Percentiles rank a stretch among this genome's conserved stretches.
These are phyloP conservation scores for Colletotrichum sublineola DNA, from an alignment of 2,329 filamentous ascomycete genomes.

Conservation along the genomic window DNA sequence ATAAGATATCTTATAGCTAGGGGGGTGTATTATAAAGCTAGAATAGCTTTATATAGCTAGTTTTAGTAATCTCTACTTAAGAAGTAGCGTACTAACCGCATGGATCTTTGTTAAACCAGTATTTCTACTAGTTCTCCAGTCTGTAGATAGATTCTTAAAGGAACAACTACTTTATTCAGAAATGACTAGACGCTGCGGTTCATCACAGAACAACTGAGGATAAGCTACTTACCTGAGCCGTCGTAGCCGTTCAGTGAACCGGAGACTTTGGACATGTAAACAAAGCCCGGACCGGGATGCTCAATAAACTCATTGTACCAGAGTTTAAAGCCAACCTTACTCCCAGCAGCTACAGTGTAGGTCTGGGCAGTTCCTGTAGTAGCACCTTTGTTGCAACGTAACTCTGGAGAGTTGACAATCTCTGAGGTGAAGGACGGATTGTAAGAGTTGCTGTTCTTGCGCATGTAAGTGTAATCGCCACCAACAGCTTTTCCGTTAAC, in stretches of 20 bases:
- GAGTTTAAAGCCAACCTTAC: conserved; percentile 29
- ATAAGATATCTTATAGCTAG: too few species aligned
- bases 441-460: conserved; percentile 31
- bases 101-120: too few species aligned
- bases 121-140: too few species aligned
- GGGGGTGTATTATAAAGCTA: too few species aligned
- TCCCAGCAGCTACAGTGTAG: conserved; percentile 20
- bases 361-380: conserved; percentile 14
- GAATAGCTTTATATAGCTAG: too few species aligned
- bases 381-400: conserved; percentile 26
- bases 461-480: conserved; percentile 38
- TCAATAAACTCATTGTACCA: conserved; percentile 6
- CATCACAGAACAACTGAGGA: too few species aligned
- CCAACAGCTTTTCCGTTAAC: conserved; percentile 42
- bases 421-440: conserved; percentile 16
- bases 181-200: too few species aligned
- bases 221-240: conserved; percentile 9
- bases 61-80: too few species aligned
- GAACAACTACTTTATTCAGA: too few species aligned
- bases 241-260: conserved; percentile 38
- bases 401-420: conserved; percentile 7
- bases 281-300: conserved; percentile 33
- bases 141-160: too few species aligned
- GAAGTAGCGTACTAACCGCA: too few species aligned
- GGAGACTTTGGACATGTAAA: conserved; percentile 33